Evolutionary conservation across 805 yeast species (phyloP).

Genomic region (Yamadazyma kitorensis): DNA sequence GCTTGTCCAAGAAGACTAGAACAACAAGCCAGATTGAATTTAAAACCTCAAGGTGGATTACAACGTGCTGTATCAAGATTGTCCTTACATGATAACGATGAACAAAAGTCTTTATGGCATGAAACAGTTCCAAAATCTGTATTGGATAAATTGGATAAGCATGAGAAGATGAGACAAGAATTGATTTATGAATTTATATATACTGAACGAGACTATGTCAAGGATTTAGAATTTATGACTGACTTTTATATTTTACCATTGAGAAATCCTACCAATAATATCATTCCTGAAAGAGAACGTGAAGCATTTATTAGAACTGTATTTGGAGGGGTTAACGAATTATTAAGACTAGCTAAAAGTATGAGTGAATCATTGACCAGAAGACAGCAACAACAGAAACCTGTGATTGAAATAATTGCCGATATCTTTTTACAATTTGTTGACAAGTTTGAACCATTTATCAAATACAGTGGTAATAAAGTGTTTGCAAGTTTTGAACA

Average conservation of each 20-base stretch:
- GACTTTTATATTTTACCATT: conserved; percentile 94
- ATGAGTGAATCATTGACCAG: conserved; percentile 87
- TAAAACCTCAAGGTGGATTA: conserved; percentile 85
- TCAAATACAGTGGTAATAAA: conserved; percentile 90
- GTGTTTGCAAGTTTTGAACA: conserved; percentile 93
- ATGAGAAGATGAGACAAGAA: conserved; percentile 90
- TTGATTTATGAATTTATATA: conserved; percentile 90
- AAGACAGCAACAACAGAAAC: conserved; percentile 76
- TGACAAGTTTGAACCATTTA: conserved; percentile 87
- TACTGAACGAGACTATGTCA: conserved; percentile 93
- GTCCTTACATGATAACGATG: conserved; percentile 66
- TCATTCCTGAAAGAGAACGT: conserved; percentile 84
- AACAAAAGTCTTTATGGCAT: conserved; percentile 87
- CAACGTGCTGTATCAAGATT: conserved; percentile 69
- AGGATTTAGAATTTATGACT: conserved; percentile 87
- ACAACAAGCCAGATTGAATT: conserved; percentile 88
- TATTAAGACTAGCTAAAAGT: conserved; percentile 76
- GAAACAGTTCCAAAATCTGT: conserved; percentile 81
- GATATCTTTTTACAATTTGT: conserved; percentile 83
- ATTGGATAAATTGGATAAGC: conserved; percentile 74
- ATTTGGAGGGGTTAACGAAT: conserved; percentile 84
- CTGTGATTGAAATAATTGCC: conserved; percentile 82
- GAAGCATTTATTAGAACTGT: conserved; percentile 91
- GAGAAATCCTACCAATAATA: conserved; percentile 66
- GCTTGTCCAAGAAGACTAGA: conserved; percentile 95